Evolutionary conservation across 768 basidiomycete species (phyloP).

Genomic region (Megacollybia marginata): DNA sequence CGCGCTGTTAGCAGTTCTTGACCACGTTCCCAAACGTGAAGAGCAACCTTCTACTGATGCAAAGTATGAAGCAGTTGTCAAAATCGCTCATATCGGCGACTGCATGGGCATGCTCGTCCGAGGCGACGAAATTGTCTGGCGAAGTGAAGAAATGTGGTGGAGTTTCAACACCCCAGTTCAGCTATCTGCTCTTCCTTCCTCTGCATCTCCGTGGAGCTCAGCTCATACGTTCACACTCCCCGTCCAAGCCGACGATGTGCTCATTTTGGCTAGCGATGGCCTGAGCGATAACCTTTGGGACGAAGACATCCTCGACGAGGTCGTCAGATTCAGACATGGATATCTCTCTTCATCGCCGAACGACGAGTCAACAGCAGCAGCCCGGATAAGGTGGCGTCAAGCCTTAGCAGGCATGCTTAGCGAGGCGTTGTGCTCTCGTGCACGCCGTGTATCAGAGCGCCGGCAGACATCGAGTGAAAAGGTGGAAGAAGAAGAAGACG

Average conservation of each 20-base stretch:
- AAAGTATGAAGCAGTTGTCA: conserved; percentile 49
- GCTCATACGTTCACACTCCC: conserved; percentile 67
- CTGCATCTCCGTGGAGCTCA: conserved; percentile 41
- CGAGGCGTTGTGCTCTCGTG: conserved; percentile 77
- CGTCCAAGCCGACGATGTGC: conserved; percentile 63
- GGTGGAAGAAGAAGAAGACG: conserved; percentile 10
- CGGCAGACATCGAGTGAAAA: conserved; percentile 9
- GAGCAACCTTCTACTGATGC: conserved; percentile 1
- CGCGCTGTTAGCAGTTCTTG: conserved; percentile 57
- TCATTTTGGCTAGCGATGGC: conserved; percentile 78
- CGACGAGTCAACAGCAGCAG: conserved; percentile 4
- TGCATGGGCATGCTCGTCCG: conserved; percentile 86
- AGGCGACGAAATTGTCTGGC: conserved; percentile 71
- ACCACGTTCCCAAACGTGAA: conserved; percentile 24
- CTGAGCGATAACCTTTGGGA: conserved; percentile 87
- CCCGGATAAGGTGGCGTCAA: conserved; percentile 32
- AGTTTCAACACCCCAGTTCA: conserved; percentile 45
- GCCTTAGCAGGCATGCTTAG: conserved; percentile 65
- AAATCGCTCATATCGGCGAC: conserved; percentile 82
- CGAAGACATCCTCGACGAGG: conserved; percentile 80
- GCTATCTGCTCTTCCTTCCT: conserved; percentile 23
- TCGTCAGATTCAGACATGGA: conserved; percentile 42
- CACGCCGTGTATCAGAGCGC: conserved; percentile 59
- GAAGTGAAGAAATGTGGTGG: conserved; percentile 94
- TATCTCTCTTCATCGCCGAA: conserved; percentile 2